A percentile compares a stretch with the other conserved stretches of the same genome.
Evolutionary conservation across 106 monocot genomes (phyloP).

Genomic region (Hemerocallis citrina): DNA sequence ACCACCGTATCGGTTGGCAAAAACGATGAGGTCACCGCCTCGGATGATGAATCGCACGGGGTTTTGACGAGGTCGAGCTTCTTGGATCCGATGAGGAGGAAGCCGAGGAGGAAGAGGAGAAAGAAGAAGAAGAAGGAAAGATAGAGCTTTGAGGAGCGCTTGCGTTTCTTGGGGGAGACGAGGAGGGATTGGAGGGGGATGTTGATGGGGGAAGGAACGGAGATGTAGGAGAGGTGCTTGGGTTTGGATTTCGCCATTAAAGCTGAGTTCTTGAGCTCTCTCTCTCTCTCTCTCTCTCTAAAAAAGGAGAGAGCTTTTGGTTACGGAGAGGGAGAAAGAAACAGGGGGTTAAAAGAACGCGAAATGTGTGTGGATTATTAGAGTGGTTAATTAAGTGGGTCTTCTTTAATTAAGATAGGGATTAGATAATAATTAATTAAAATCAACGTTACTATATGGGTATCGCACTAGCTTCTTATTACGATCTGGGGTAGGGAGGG

Average conservation of each 20-base stretch:
- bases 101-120: conserved; percentile 23
- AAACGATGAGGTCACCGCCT: too few species aligned
- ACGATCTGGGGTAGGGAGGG: not conserved
- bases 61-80: conserved; percentile 27
- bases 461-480: too few species aligned
- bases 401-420: not conserved
- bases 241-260: conserved; percentile 45
- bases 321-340: too few species aligned
- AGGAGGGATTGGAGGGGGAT: conserved; percentile 53
- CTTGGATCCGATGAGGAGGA: conserved; percentile 24
- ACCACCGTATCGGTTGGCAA: too few species aligned
- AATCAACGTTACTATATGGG: too few species aligned
- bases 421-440: too few species aligned
- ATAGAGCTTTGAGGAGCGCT: conserved; percentile 6
- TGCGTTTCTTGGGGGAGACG: conserved; percentile 44
- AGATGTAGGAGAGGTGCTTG: conserved; percentile 61
- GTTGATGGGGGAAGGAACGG: conserved; percentile 56
- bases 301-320: too few species aligned
- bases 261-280: not conserved
- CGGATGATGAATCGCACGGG: too few species aligned
- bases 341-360: too few species aligned
- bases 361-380: not conserved
- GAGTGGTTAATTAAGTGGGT: not conserved
- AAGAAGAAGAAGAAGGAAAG: conserved; percentile 32
- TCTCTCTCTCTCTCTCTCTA: conserved; percentile 6